A percentile compares a stretch with the other conserved stretches of the same genome.
These are phyloP conservation scores for Paragyromitra xinjiangensis DNA, from an alignment of 495 filamentous ascomycete genomes.

Conservation along the genomic window DNA sequence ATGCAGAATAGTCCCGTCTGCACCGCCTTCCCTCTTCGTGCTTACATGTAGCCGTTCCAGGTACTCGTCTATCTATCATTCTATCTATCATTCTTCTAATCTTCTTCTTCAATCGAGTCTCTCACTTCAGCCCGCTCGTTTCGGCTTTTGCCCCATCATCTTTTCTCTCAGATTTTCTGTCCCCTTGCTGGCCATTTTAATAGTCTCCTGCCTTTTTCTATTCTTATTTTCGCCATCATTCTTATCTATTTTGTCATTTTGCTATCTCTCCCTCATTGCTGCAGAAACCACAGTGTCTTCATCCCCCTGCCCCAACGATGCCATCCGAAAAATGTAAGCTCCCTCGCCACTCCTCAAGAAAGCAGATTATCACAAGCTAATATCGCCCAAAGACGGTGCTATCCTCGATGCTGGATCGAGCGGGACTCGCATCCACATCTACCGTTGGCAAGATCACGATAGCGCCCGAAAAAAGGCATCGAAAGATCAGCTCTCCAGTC, in stretches of 20 bases:
- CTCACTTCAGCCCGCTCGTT: conserved; percentile 20
- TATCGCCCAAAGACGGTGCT: conserved; percentile 61
- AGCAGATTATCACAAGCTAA: background rate
- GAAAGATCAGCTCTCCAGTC: conserved; percentile 68
- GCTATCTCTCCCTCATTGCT: background rate
- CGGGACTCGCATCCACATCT: conserved; percentile 92
- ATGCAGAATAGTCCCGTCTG: background rate
- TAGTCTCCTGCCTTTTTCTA: background rate
- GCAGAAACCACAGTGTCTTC: background rate
- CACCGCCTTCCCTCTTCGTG: background rate
- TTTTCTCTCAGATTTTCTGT: background rate
- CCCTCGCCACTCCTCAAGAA: background rate
- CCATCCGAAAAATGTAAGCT: conserved; percentile 37
- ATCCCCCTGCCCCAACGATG: conserved; percentile 3
- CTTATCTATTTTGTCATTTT: background rate
- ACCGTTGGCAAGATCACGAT: conserved; percentile 83
- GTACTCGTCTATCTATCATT: background rate
- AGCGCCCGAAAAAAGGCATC: conserved; percentile 71
- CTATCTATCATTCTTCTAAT: background rate
- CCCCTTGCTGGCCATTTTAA: background rate
- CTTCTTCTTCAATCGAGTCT: background rate
- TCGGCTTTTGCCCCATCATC: conserved; percentile 10
- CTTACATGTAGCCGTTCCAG: background rate
- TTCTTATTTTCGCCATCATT: background rate
- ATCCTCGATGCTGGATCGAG: conserved; percentile 70